phyloP scores from a whole-genome alignment of 441 rosid species.

The Pelargonium myrrhifolium region DNA sequence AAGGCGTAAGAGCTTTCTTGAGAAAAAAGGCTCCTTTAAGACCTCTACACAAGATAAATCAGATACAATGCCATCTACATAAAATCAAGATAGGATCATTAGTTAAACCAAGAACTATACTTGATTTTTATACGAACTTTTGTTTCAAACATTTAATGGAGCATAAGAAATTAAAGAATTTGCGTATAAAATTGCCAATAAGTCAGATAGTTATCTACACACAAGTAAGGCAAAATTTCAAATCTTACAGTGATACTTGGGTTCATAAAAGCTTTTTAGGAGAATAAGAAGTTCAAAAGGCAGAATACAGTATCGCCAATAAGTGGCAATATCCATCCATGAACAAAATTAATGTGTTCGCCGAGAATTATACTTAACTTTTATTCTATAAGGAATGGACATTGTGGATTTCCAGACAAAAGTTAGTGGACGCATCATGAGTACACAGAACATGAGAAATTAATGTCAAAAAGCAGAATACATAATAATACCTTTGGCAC shows the following conservation, averaged over 20 bases:
- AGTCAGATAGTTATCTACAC: not conserved
- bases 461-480: slow-evolving; percentile 3
- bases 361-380: slow-evolving; percentile 1
- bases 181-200: not conserved
- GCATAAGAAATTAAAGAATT: not conserved
- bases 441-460: not conserved
- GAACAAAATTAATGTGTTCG: not conserved
- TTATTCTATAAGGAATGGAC: slow-evolving; percentile 5
- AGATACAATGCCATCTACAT: slow-evolving; percentile 46
- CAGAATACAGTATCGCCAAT: not conserved
- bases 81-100: slow-evolving; percentile 11
- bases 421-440: slow-evolving; percentile 8
- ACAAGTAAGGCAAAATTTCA: too few species aligned
- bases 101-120: not conserved
- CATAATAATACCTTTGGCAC: slow-evolving; percentile 41
- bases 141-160: not conserved
- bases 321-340: not conserved
- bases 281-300: not conserved
- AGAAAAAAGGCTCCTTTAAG: slow-evolving; percentile 77
- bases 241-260: not conserved
- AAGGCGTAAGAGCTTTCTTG: slow-evolving; percentile 66
- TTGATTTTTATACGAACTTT: not conserved
- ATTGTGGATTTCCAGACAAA: slow-evolving; percentile 5
- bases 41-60: slow-evolving; percentile 43
- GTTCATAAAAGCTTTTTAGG: not conserved